Base-by-base conservation (phyloP, 495 filamentous ascomycete genomes). In the Trichoderma orchidacearum region DNA sequence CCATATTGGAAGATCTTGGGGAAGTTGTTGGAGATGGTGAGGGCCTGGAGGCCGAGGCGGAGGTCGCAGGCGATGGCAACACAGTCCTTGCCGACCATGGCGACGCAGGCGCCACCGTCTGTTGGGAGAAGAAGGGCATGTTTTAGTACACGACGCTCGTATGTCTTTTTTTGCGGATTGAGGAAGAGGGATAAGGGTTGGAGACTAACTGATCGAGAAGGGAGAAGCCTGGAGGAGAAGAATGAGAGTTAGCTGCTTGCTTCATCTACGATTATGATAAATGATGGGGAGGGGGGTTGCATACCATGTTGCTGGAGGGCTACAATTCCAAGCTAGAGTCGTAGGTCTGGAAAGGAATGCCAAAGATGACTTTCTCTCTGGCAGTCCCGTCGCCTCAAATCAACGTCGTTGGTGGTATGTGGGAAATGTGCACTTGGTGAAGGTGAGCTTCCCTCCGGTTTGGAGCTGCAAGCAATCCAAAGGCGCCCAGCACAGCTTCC, bases 61-160 rank as follows among this genome's bases (percentile, higher is more conserved):
- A 98, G 90, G 73, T 98, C 93, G 77, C 93, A 98, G 67, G 93
- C 93, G 65, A 98, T 97, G 72, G 93, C 93, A 38, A 98, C 93
- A 72, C 93, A 98, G 84, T 96, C 89, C 72, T 97, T 97, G 78
- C 93, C 93, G 56, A 93, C 90, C 93, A 97, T 98, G 69, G 89
- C 91, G 64, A 96, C 88, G 75, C 86, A 91, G 75, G 90, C 90
- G 70, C 90, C 90, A 74, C 90, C 90, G 81, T 96, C 90, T 95
- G 66, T n/a, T n/a, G 48, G 56, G 28, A 51, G 5, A 29, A 54
- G 32, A 9, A 29, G 21, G 29, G 53, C 36, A 12, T 32, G 36
- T 25, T 18, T 41, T 7, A 41, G 28, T 51, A 58, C n/a, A n/a
- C n/a, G n/a, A n/a, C n/a, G n/a, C n/a, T n/a, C n/a, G n/a, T n/a